These are phyloP conservation scores for Orbilia javanica DNA, from an alignment of 2,329 filamentous ascomycete species.

Conservation along the genomic window DNA sequence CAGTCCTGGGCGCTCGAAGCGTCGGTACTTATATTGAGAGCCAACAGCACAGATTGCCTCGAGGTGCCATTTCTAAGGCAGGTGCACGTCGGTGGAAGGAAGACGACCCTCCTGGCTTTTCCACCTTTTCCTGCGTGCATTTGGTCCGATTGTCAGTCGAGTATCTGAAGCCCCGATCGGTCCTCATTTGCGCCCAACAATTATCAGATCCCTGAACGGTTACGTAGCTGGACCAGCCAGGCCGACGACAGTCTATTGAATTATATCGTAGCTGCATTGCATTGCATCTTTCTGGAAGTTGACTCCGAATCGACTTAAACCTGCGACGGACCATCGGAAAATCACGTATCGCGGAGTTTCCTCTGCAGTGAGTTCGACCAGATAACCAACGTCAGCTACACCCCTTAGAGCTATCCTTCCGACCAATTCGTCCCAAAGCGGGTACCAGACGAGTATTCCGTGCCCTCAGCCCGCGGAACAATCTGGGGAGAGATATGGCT, in stretches of 20 bases:
- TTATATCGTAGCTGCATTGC: conserved; percentile 7
- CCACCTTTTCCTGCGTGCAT: neutral
- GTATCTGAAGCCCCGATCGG: neutral
- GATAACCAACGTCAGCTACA: conserved; percentile 13
- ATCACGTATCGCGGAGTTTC: conserved; percentile 37
- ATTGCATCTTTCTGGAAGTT: neutral
- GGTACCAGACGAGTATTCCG: neutral
- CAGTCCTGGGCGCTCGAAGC: neutral
- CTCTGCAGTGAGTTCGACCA: conserved; percentile 5
- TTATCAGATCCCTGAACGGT: conserved; percentile 6
- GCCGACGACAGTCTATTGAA: neutral
- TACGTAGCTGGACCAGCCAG: neutral
- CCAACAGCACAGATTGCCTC: neutral
- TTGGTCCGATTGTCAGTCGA: neutral
- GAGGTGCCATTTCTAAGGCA: neutral
- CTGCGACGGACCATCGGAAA: conserved; percentile 17
- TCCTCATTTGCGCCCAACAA: conserved; percentile 7
- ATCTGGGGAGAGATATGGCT: neutral
- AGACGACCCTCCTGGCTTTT: neutral
- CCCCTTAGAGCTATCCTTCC: neutral
- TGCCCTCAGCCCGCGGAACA: neutral
- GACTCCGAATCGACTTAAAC: neutral
- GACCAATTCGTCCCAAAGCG: conserved; percentile 6
- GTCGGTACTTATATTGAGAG: neutral
- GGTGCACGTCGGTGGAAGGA: neutral